phyloP scores from a whole-genome alignment of 139 green algal species.

The Chlamydomonas applanata region DNA sequence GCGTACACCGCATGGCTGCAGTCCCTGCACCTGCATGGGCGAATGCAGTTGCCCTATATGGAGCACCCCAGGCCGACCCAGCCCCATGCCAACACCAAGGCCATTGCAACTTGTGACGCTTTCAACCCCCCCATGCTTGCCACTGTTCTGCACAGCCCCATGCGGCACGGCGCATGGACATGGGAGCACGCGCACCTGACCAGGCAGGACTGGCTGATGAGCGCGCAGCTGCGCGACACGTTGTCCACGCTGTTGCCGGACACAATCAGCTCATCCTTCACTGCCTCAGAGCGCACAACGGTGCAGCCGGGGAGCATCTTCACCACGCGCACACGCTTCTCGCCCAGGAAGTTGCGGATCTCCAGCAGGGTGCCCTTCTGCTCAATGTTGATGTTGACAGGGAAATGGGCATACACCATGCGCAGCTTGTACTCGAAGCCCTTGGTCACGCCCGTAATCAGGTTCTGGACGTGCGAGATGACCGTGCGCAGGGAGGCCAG shows the following conservation, averaged over 20 bases:
- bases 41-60: too few species aligned
- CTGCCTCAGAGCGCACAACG: constrained; percentile 68
- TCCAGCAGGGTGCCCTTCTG: constrained; percentile 75
- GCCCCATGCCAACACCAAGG: too few species aligned
- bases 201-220: constrained; percentile 87
- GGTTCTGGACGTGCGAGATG: constrained; percentile 87
- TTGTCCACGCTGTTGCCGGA: constrained; percentile 95
- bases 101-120: too few species aligned
- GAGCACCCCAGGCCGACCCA: too few species aligned
- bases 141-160: too few species aligned
- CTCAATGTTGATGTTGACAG: constrained; percentile 98
- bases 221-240: constrained; percentile 80
- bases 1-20: too few species aligned
- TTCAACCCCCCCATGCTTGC: too few species aligned
- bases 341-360: constrained; percentile 99
- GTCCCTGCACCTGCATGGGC: too few species aligned
- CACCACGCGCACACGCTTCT: constrained; percentile 95
- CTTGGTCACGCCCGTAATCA: constrained; percentile 76
- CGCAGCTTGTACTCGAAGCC: constrained; percentile 98
- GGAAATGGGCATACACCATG: constrained; percentile 99
- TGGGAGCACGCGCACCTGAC: constrained; percentile 25
- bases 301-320: constrained; percentile 90
- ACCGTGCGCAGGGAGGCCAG: constrained; percentile 90
- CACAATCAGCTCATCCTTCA: constrained; percentile 98
- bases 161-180: too few species aligned